phyloP scores from a whole-genome alignment of 257 asterid genomes.

The Linderniella brevidens region DNA sequence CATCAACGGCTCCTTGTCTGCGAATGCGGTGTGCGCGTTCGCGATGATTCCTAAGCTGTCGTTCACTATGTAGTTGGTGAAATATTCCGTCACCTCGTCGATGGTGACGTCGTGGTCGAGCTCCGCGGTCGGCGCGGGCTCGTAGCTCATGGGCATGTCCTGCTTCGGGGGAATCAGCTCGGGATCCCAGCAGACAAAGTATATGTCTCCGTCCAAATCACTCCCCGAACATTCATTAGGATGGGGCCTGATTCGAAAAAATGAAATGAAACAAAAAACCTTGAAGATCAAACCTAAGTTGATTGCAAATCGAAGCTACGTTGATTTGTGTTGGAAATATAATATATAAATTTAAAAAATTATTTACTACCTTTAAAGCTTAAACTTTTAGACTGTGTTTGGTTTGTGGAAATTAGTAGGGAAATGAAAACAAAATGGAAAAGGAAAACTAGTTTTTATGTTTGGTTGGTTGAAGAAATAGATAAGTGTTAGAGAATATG shows the following conservation, averaged over 20 bases:
- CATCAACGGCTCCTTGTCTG: slow-evolving; percentile 39
- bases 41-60: slow-evolving; percentile 68
- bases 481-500: too few relatives aligned
- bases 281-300: too few relatives aligned
- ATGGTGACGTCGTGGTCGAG: slow-evolving; percentile 66
- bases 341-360: too few relatives aligned
- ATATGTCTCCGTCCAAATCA: slow-evolving; percentile 90
- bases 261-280: neutral
- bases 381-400: too few relatives aligned
- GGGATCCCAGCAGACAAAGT: slow-evolving; percentile 82
- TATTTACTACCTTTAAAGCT: too few relatives aligned
- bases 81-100: slow-evolving; percentile 76
- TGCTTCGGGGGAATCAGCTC: slow-evolving; percentile 52
- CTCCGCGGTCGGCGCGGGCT: slow-evolving; percentile 38
- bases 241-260: slow-evolving; percentile 49
- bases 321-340: too few relatives aligned
- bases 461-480: too few relatives aligned
- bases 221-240: slow-evolving; percentile 98
- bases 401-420: too few relatives aligned
- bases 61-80: slow-evolving; percentile 67
- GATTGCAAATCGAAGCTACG: too few relatives aligned
- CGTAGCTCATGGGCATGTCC: slow-evolving; percentile 46
- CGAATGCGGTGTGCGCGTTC: slow-evolving; percentile 68
- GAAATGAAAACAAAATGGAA: too few relatives aligned
- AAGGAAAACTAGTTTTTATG: too few relatives aligned